Evolutionary conservation across 495 filamentous ascomycete genomes (phyloP).

Genomic region (Lasiosphaeria hispida): DNA sequence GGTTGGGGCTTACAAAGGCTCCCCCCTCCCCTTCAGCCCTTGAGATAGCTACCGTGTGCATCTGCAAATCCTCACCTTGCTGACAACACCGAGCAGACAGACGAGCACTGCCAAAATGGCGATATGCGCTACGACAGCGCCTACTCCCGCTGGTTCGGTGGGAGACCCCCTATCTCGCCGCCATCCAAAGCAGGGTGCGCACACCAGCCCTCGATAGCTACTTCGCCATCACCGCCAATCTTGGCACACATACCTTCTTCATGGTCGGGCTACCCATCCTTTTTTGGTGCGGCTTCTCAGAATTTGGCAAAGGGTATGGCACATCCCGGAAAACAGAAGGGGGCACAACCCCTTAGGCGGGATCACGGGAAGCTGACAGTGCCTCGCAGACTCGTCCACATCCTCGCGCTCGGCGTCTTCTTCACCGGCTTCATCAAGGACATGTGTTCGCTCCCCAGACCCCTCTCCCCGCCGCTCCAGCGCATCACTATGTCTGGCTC

Average conservation of each 20-base stretch:
- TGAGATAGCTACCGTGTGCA: too few species aligned
- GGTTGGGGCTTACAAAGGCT: too few species aligned
- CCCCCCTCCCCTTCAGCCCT: too few species aligned
- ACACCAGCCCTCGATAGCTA: constrained; percentile 86
- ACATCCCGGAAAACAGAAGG: constrained; percentile 20
- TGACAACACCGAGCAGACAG: constrained; percentile 58
- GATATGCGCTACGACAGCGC: constrained; percentile 75
- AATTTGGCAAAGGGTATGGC: constrained; percentile 81
- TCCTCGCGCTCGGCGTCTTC: constrained; percentile 86
- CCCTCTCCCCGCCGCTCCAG: constrained; percentile 87
- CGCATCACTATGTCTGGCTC: constrained; percentile 97
- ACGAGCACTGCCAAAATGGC: constrained; percentile 79
- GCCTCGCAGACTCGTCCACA: constrained; percentile 69
- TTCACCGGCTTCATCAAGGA: constrained; percentile 94
- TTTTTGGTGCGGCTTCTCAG: constrained; percentile 90
- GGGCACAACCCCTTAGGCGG: not conserved
- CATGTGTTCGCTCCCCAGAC: constrained; percentile 88
- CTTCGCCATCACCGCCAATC: constrained; percentile 93
- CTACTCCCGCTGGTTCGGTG: constrained; percentile 85
- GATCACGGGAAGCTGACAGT: constrained; percentile 17
- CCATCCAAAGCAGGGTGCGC: constrained; percentile 72
- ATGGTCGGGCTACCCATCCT: constrained; percentile 90
- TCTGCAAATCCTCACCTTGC: not conserved
- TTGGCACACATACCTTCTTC: constrained; percentile 98
- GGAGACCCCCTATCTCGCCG: constrained; percentile 93